Conservation (phyloP, 1,284 basidiomycete genomes). For the Pseudozyma pruni region DNA sequence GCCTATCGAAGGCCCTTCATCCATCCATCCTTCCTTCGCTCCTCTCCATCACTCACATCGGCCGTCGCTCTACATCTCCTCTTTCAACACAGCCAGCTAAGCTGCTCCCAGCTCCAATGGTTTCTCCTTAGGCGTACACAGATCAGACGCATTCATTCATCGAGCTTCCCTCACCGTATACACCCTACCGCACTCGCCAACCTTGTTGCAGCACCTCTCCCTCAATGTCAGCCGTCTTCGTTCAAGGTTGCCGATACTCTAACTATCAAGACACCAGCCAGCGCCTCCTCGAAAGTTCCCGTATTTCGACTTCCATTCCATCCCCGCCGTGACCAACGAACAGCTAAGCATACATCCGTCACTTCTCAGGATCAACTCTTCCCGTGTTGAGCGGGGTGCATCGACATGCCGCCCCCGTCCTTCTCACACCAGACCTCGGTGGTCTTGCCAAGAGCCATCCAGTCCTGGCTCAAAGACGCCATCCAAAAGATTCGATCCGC, state of each 20-base stretch:
- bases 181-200: constrained; percentile 7
- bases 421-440: constrained; percentile 46
- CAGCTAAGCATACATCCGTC: background rate
- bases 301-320: background rate
- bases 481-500: constrained; percentile 34
- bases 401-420: constrained; percentile 44
- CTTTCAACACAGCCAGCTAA: background rate
- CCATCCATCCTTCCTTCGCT: too few species aligned
- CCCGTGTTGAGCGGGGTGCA: background rate
- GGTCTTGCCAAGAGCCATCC: constrained; percentile 34
- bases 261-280: constrained; percentile 51
- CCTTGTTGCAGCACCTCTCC: constrained; percentile 10
- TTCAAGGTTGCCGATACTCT: constrained; percentile 49
- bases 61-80: too few species aligned
- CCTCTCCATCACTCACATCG: too few species aligned
- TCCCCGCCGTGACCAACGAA: background rate
- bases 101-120: constrained; percentile 10
- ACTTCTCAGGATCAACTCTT: background rate
- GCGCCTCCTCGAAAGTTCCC: background rate
- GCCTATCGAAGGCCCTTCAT: too few species aligned
- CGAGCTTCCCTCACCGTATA: background rate
- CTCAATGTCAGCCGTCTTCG: constrained; percentile 50
- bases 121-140: constrained; percentile 2
- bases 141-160: background rate
- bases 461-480: constrained; percentile 47